These are phyloP conservation scores for Nicotiana benthamiana DNA, from an alignment of 257 asterid species.

Conservation along the genomic window DNA sequence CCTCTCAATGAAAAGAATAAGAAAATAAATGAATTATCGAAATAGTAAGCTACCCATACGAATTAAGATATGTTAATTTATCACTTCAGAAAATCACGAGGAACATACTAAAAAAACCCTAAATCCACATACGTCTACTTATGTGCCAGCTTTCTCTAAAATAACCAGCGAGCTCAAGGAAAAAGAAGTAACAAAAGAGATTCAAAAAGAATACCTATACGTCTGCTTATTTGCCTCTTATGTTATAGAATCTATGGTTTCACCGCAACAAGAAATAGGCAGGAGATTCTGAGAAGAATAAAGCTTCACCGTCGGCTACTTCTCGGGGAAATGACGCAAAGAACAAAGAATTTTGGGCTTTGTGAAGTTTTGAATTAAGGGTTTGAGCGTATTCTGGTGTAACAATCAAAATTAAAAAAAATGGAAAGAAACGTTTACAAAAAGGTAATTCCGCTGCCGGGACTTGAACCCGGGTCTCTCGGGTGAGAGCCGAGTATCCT, in stretches of 20 bases:
- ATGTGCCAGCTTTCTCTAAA: neutral
- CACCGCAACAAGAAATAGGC: neutral
- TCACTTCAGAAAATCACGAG: neutral
- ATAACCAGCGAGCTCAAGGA: neutral
- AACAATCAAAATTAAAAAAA: no score
- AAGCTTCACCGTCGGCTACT: no score
- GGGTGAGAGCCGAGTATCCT: slow-evolving; percentile 99
- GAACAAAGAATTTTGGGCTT: neutral
- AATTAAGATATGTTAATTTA: neutral
- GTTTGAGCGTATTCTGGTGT: neutral
- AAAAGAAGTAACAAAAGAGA: neutral
- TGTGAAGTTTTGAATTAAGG: neutral
- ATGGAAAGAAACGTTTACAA: neutral
- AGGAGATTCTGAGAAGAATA: no score
- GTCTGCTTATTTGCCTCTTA: neutral
- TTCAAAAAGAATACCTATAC: neutral
- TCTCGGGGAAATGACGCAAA: neutral
- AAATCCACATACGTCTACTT: neutral
- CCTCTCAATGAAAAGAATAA: neutral
- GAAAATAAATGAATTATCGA: neutral
- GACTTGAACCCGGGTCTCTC: slow-evolving; percentile 93
- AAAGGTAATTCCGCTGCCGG: slow-evolving; percentile 42
- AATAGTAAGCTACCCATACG: neutral
- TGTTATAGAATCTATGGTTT: neutral
- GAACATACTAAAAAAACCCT: neutral